Base-by-base conservation (phyloP, 495 filamentous ascomycete genomes). In the Aspergillus steynii region DNA sequence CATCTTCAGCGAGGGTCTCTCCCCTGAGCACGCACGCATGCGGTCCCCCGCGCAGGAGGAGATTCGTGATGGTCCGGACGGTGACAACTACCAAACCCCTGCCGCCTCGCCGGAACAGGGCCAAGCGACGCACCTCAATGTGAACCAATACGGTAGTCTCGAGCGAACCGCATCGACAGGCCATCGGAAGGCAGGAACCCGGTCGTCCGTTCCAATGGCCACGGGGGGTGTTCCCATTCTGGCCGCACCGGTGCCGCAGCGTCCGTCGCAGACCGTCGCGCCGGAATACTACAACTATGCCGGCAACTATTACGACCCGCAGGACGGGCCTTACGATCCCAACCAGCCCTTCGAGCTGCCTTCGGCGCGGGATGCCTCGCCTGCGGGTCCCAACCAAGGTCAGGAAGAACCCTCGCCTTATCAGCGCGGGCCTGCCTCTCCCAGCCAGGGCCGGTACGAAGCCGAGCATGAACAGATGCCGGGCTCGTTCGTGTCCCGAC, bases 1-100 rank as follows among this genome's bases (percentile, higher is more conserved):
- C 45, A 54, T 66, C 34, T 62, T 69, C 53, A 72, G 72, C 28
- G 81, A 84, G 65, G 77, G 69, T 1, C 69, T 69, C 31, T 79
- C 78, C 47, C 70, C 80, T 46, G 77, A 75, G 29, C 68, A 71
- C 4, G 69, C 83, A 31, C 82, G 82, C 61, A 63, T 68, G 5
- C 78, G 82, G 58, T 66, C 72, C 1, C 73, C 74, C 1, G 71
- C 71, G n/a, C 72, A 70, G 10, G 80, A 42, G 9, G 31, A 34
- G 31, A 7, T 34, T 9, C 31, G 75, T 29, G 72, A 74, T 53
- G 56, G 61, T 29, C 61, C 60, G 45, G 70, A 78, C 20, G 26
- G 12, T 28, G 66, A 72, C 26, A 65, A 71, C 32, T 70, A 74
- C 61, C 74, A 72, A 56, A 66, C 70, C 0, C 66, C 70, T 0